Evolutionary conservation across 2,329 filamentous ascomycete species (phyloP).

Genomic region (Talaromyces sp.): DNA sequence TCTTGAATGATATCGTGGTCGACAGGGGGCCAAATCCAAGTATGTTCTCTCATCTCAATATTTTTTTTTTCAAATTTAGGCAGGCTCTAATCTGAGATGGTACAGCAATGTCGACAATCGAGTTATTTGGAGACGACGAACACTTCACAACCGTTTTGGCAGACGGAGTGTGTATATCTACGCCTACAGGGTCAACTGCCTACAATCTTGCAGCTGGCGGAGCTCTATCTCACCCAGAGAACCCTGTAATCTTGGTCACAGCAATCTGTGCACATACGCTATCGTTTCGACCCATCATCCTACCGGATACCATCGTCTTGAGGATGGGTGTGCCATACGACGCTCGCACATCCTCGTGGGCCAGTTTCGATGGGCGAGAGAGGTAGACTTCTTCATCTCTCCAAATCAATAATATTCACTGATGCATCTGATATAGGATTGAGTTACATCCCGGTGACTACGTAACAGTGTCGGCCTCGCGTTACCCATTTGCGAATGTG

Average conservation of each 20-base stretch:
- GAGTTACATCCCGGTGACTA: conserved; percentile 51
- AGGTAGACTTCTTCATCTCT: conserved; percentile 46
- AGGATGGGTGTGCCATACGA: conserved; percentile 93
- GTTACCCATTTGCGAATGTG: conserved; percentile 52
- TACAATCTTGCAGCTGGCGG: conserved; percentile 97
- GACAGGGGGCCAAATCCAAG: conserved; percentile 91
- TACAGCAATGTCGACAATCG: conserved; percentile 81
- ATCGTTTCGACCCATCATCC: conserved; percentile 92
- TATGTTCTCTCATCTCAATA: conserved; percentile 46
- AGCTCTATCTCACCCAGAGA: conserved; percentile 91
- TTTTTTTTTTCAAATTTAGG: not conserved
- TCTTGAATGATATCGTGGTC: conserved; percentile 94
- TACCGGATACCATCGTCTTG: conserved; percentile 93
- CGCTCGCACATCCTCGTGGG: conserved; percentile 85
- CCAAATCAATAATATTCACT: conserved; percentile 14
- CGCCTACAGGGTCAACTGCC: conserved; percentile 89
- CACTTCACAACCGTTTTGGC: conserved; percentile 92
- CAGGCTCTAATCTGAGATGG: not conserved
- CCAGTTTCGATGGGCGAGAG: conserved; percentile 94
- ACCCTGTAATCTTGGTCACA: conserved; percentile 90
- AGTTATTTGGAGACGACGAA: conserved; percentile 91
- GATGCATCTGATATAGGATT: conserved; percentile 31
- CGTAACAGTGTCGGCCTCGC: conserved; percentile 51
- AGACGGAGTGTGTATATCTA: conserved; percentile 90
- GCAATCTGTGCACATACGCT: conserved; percentile 93